phyloP scores from a whole-genome alignment of 2,329 filamentous ascomycete genomes.

The Aureobasidium mangrovei region DNA sequence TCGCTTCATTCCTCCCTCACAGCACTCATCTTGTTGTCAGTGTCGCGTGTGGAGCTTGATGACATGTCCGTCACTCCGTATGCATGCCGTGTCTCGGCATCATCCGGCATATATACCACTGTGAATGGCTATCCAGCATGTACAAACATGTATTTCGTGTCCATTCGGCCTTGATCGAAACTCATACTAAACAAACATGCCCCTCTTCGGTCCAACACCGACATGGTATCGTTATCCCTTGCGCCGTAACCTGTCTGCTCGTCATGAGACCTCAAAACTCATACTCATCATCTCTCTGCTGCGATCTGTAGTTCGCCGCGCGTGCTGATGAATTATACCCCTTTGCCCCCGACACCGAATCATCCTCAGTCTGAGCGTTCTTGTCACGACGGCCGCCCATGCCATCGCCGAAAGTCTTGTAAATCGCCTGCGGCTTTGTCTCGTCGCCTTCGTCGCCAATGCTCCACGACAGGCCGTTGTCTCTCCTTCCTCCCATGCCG shows the following conservation, averaged over 20 bases:
- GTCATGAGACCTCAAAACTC: background rate
- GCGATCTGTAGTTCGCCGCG: conserved; percentile 2
- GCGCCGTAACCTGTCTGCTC: background rate
- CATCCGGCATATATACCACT: too few relatives aligned
- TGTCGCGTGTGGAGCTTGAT: too few relatives aligned
- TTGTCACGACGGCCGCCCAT: conserved; percentile 42
- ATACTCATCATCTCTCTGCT: conserved; percentile 21
- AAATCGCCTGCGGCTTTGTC: conserved; percentile 24
- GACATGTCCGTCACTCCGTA: too few relatives aligned
- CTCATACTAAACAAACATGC: too few relatives aligned
- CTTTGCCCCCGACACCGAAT: background rate
- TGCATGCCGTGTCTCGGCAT: too few relatives aligned
- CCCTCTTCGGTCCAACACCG: too few relatives aligned
- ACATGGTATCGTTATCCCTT: background rate
- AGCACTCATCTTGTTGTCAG: too few relatives aligned
- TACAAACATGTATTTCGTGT: too few relatives aligned
- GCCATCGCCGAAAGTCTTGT: conserved; percentile 38
- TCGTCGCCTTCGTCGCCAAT: conserved; percentile 16
- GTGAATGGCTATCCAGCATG: too few relatives aligned
- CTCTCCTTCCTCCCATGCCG: conserved; percentile 50
- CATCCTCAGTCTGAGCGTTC: conserved; percentile 7
- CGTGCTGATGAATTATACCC: conserved; percentile 1
- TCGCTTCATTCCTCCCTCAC: too few relatives aligned
- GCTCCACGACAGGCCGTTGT: conserved; percentile 4
- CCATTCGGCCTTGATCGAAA: too few relatives aligned